Evolutionary conservation across 257 asterid species (phyloP).

Genomic region (Paraleonurus japonicus): DNA sequence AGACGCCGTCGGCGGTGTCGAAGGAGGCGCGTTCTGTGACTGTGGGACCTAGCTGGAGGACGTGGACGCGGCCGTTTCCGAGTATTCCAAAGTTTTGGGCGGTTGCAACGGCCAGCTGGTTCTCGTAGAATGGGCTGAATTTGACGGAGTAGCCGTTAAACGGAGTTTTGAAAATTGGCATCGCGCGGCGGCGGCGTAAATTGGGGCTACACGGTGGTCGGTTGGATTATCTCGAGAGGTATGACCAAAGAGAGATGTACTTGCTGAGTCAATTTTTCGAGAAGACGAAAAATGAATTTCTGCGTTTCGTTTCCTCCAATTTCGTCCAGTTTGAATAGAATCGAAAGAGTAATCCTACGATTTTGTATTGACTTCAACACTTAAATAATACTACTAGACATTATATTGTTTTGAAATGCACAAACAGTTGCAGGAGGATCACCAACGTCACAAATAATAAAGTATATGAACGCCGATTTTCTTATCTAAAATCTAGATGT

Average conservation of each 20-base stretch:
- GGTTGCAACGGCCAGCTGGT: slow-evolving; percentile 85
- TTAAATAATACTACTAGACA: too few relatives aligned
- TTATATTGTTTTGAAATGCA: too few relatives aligned
- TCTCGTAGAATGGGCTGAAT: slow-evolving; percentile 93
- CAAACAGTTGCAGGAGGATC: too few relatives aligned
- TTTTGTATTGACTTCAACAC: not conserved
- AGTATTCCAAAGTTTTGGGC: slow-evolving; percentile 94
- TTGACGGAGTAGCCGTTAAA: slow-evolving; percentile 92
- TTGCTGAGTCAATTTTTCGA: slow-evolving; percentile 28
- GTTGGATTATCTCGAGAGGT: slow-evolving; percentile 33
- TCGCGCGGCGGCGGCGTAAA: slow-evolving; percentile 38
- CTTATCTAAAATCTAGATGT: too few relatives aligned
- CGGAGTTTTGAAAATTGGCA: slow-evolving; percentile 83
- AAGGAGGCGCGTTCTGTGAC: slow-evolving; percentile 67
- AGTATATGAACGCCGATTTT: too few relatives aligned
- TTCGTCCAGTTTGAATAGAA: slow-evolving; percentile 28
- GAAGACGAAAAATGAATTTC: slow-evolving; percentile 15
- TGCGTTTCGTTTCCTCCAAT: slow-evolving; percentile 28
- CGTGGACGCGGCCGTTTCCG: slow-evolving; percentile 96
- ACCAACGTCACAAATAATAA: too few relatives aligned
- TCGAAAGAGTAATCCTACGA: not conserved
- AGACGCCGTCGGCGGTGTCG: slow-evolving; percentile 95
- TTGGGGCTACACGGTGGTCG: slow-evolving; percentile 17
- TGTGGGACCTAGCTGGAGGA: slow-evolving; percentile 71
- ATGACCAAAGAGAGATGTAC: slow-evolving; percentile 18